Percentiles rank a stretch among this genome's conserved stretches.
These are phyloP conservation scores for Euphorbia pulcherrima DNA, from an alignment of 345 rosid genomes.

Conservation along the genomic window DNA sequence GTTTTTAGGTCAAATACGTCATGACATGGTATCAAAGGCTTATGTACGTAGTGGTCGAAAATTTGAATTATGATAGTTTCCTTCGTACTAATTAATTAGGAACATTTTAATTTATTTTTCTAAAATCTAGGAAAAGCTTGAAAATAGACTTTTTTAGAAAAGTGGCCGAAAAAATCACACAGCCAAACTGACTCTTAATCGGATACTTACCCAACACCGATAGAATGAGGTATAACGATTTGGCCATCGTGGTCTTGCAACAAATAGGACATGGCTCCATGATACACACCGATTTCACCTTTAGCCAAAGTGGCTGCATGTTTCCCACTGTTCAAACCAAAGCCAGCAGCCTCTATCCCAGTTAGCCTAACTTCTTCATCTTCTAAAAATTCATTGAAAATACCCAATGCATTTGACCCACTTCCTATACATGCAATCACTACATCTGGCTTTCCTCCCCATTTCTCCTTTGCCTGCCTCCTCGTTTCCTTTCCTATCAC, in stretches of 20 bases:
- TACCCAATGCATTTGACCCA: slow-evolving; percentile 80
- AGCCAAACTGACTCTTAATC: no score
- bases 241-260: slow-evolving; percentile 80
- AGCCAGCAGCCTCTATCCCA: slow-evolving; percentile 81
- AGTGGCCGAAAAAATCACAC: no score
- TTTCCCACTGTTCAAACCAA: slow-evolving; percentile 69
- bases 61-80: no score
- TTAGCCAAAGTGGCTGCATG: slow-evolving; percentile 71
- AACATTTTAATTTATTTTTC: no score
- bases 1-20: no score
- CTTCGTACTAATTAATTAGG: no score
- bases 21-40: no score
- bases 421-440: slow-evolving; percentile 78
- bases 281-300: slow-evolving; percentile 79
- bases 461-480: slow-evolving; percentile 64
- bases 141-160: no score
- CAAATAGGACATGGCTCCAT: slow-evolving; percentile 76
- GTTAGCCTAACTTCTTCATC: slow-evolving; percentile 65
- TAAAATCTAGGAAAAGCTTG: no score
- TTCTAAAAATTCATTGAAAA: slow-evolving; percentile 63
- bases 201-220: slow-evolving; percentile 61
- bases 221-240: slow-evolving; percentile 49
- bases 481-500: slow-evolving; percentile 85
- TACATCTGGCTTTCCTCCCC: slow-evolving; percentile 88
- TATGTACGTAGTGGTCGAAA: no score